Base-by-base conservation (phyloP, 352 stramenopile species). In the Pythium volutum region DNA sequence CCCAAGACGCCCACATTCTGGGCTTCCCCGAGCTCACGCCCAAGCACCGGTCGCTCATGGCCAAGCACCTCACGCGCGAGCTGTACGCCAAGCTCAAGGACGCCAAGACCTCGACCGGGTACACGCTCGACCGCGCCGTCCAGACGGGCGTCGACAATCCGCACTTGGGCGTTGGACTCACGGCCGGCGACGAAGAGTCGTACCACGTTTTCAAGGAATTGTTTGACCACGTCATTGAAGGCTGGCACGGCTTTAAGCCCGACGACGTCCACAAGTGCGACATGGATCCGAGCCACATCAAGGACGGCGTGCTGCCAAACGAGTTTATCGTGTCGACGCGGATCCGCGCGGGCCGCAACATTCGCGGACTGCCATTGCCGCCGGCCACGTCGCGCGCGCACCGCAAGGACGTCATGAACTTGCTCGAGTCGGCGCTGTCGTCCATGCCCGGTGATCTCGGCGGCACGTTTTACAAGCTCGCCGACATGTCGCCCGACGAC, bases 311-410 rank as follows among this genome's bases (percentile, higher is more conserved):
- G 51, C 77, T 91, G 36, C 75, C 85, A 57, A 77, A 77, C 47
- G 67, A 41, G 11, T 98, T 97, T 59, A 91, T 98, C 45, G 66
- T 96, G 43, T 97, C 91, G 36, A 98, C 94, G 12, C 86, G 94
- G 27, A 94, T 98, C 51, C 87, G 94, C 50, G 82, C 96, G 15
- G 91, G 92, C 0, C 75, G 94, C 43, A 97, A 93, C 47, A 89
- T 98, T 45, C 81, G 89, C 34, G 91, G 91, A 8, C 81, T 97
- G 45, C 78, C 76, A 39, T 81, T 98, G 42, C 91, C 91, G 9
- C 79, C 91, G 2, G 87, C 87, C 4, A 97, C 93, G 55, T 93
- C 86, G 11, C 78, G 93, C 29, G 74, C 73, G n/a, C 87, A 97
- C 57, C 81, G 93, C 25, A 70, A 81, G 10, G 71, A 92, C 53